Base-by-base conservation (phyloP, 2,329 filamentous ascomycete genomes). In the Penicillium freii region DNA sequence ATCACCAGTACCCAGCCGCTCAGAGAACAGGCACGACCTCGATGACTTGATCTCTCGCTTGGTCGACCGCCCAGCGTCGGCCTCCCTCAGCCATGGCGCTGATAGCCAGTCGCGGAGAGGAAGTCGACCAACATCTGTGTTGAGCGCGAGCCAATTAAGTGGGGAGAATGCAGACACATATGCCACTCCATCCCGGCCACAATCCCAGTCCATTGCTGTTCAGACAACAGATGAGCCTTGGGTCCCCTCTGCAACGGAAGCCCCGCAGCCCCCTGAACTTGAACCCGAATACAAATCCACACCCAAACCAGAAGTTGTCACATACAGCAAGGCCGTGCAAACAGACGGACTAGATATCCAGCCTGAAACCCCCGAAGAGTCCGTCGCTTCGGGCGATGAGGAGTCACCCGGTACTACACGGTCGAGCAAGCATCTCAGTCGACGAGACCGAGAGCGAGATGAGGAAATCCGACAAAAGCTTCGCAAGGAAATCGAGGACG, bases 261-360 rank as follows among this genome's bases (percentile, higher is more conserved):
- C 34, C 84, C 88, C 54, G 85, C 88, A 64, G 10, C 56, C 69
- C 64, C 70, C 73, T 67, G 69, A 81, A 62, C 42, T 47, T 47
- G 49, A 47, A 43, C 29, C 42, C 36, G 54, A 47, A 39, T 39
- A 38, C 49, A 53, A 47, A 43, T 71, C 75, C 50, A 81, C 78
- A 66, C 78, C 78, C 51, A 81, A 78, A 66, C 78, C 78, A 63
- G 94, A 99, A 75, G 82, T 96, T 58, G 92, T 96, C 70, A 96
- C 92, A 52, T 99, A 99, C 81, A 97, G 90, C 81, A 97, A 97
- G 78, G 92, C 87, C 55, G 92, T 97, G 23, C 95, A 99, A 75
- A 97, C 94, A 17, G 86, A 88, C 68, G 86, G 88, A 61, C 90
- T 90, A 85, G 80, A 81, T 19, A 76, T 81, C 5, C 78, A 80